Base-by-base conservation (phyloP, 2,329 filamentous ascomycete species). In the Colletotrichum horii region DNA sequence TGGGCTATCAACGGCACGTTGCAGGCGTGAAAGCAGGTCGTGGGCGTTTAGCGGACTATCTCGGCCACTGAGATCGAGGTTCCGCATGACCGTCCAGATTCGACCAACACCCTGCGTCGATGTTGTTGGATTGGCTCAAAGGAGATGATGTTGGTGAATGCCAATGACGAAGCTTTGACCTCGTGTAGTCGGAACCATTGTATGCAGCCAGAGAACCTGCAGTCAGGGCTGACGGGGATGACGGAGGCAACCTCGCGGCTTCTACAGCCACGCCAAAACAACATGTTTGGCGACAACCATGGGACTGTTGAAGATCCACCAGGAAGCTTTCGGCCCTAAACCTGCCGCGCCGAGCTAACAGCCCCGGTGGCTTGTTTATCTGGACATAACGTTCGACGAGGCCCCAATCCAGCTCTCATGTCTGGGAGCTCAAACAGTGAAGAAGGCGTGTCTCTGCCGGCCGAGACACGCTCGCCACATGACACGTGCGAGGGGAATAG, bases 1-100 rank as follows among this genome's bases (percentile, higher is more conserved):
- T 80, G 79, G 79, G 80, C 81, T 80, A 83, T 79, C 76, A 78
- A 80, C 86, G 86, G 86, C 76, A 84, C 79, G 78, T 80, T 86
- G 85, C 86, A 87, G 80, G 66, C 77, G 71, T 61, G 79, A 80
- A 83, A 80, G 78, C 80, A 81, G 79, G 81, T 80, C 80, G 81
- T 81, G 80, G 81, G 79, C 80, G 78, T 83, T 79, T 79, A 74
- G 78, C 80, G 79, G 79, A 77, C 78, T 79, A 78, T 79, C 77
- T 76, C 81, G 82, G 80, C 81, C 80, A 80, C 80, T 79, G 82
- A 79, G 77, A 82, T 81, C 79, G 79, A 79, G 76, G 77, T 75
- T 79, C 77, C 52, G 38, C 73, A 75, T 76, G 79, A 76, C 77
- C 77, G 76, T 79, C 78, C 77, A 78, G 77, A 78, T 74, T 67